Conservation (phyloP, 345 rosid species). For the Murraya paniculata region DNA sequence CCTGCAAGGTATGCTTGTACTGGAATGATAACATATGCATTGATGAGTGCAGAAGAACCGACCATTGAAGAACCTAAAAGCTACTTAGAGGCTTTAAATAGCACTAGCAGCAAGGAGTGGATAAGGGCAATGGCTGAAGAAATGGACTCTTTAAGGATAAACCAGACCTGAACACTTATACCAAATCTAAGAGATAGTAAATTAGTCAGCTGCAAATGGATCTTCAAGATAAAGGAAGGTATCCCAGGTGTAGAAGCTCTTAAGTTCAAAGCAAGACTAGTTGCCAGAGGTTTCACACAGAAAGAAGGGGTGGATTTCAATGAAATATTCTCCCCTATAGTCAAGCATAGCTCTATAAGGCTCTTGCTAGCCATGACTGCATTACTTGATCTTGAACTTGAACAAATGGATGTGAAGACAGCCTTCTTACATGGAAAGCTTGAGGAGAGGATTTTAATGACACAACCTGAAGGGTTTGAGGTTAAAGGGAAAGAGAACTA, state of each 20-base stretch:
- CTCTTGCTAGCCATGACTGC: neutral
- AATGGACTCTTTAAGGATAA: no score
- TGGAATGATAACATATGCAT: no score
- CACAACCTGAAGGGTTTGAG: neutral
- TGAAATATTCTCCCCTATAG: neutral
- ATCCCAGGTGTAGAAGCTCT: rapidly evolving
- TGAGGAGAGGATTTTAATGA: neutral
- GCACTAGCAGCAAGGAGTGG: no score
- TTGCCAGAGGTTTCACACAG: neutral
- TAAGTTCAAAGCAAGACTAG: neutral
- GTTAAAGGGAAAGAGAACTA: rapidly evolving
- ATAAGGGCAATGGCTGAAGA: neutral
- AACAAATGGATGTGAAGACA: neutral
- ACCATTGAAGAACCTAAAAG: no score
- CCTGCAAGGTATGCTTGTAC: neutral
- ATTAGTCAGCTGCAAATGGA: neutral
- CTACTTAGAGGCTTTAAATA: no score
- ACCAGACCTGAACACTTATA: no score
- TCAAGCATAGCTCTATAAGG: neutral
- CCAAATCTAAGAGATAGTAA: neutral
- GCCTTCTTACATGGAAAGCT: neutral
- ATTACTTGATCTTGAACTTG: rapidly evolving
- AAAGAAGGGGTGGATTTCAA: neutral
- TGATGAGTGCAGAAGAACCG: no score
- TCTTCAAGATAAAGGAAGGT: neutral